phyloP scores from a whole-genome alignment of 768 basidiomycete genomes.

The Tubosaeta sp. region DNA sequence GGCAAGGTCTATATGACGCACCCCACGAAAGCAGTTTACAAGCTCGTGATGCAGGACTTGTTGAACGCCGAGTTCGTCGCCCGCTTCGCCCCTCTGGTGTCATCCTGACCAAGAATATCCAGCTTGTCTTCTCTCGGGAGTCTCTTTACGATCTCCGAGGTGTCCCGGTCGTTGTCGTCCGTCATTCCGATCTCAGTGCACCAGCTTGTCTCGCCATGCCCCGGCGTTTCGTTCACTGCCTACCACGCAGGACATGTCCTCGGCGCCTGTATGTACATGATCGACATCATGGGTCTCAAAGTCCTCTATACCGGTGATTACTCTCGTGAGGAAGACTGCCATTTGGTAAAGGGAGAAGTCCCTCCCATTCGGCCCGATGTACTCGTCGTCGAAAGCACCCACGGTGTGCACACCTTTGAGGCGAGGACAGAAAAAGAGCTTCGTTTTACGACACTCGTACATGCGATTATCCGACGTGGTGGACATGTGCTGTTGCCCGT shows the following conservation, averaged over 20 bases:
- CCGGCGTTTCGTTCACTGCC: constrained; percentile 89
- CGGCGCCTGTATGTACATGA: constrained; percentile 95
- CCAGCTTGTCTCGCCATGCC: constrained; percentile 83
- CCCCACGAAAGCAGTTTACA: constrained; percentile 95
- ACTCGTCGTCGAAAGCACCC: constrained; percentile 94
- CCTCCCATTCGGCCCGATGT: constrained; percentile 90
- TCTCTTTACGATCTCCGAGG: constrained; percentile 70
- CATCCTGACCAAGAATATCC: not conserved
- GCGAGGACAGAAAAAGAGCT: constrained; percentile 83
- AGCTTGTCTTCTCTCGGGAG: constrained; percentile 66
- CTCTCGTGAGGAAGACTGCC: constrained; percentile 92
- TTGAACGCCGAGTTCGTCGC: constrained; percentile 77
- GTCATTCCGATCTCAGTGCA: constrained; percentile 89
- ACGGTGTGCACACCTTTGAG: constrained; percentile 88
- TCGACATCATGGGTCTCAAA: constrained; percentile 91
- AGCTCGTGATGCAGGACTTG: constrained; percentile 98
- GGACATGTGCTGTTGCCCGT: constrained; percentile 93
- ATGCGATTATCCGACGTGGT: constrained; percentile 82
- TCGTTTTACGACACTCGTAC: constrained; percentile 87
- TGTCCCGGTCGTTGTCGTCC: constrained; percentile 73
- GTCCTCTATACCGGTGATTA: constrained; percentile 98
- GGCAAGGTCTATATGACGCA: constrained; percentile 99
- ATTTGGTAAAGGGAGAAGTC: constrained; percentile 92
- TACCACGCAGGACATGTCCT: constrained; percentile 98
- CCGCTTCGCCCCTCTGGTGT: not conserved